Conservation (phyloP, 2,329 filamentous ascomycete species). For the Aspergillus awamori region DNA sequence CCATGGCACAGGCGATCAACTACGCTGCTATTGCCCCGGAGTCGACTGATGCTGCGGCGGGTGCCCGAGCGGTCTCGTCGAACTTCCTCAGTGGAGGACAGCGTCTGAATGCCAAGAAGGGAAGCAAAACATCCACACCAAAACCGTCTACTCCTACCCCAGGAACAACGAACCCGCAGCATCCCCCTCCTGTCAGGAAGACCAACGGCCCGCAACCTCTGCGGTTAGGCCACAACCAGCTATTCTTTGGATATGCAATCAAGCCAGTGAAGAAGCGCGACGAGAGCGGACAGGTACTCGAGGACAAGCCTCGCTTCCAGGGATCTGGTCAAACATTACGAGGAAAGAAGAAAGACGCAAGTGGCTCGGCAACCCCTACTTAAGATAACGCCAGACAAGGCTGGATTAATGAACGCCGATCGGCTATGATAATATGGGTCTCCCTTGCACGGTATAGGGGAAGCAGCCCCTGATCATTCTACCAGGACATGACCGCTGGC, state of each 20-base stretch:
- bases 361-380: conserved; percentile 40
- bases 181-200: conserved; percentile 50
- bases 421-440: not conserved
- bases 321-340: conserved; percentile 82
- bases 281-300: conserved; percentile 62
- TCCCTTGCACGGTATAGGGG: not conserved
- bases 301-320: conserved; percentile 73
- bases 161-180: conserved; percentile 53
- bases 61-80: conserved; percentile 66
- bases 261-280: conserved; percentile 82
- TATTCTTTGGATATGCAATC: conserved; percentile 96
- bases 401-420: not conserved
- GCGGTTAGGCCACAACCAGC: conserved; percentile 79
- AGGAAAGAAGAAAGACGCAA: conserved; percentile 68
- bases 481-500: not conserved
- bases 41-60: conserved; percentile 65
- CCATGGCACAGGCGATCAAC: conserved; percentile 98
- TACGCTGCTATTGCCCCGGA: conserved; percentile 86
- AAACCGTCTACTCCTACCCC: conserved; percentile 73
- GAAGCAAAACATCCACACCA: conserved; percentile 72
- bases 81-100: conserved; percentile 82
- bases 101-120: conserved; percentile 79
- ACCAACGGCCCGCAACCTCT: conserved; percentile 85
- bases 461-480: not conserved
- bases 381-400: conserved; percentile 29